These are phyloP conservation scores for Sonneratia alba DNA, from an alignment of 345 rosid genomes.

Conservation along the genomic window DNA sequence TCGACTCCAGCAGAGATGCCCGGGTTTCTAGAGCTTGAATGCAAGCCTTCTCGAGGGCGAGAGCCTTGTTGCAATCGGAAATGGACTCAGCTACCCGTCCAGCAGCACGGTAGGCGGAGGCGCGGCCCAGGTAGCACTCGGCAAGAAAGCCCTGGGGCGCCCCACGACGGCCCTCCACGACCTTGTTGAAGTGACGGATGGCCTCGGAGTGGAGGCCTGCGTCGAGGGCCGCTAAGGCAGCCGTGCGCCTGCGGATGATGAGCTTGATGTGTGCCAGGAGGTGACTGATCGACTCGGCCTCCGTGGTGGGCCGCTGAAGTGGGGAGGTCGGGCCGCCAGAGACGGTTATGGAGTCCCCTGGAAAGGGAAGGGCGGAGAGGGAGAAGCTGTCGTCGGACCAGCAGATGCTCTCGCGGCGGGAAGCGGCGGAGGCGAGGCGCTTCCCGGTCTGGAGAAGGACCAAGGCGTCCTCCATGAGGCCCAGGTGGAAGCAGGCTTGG, in stretches of 20 bases:
- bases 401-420: constrained; percentile 77
- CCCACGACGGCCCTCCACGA: constrained; percentile 76
- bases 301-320: constrained; percentile 28
- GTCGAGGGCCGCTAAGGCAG: constrained; percentile 77
- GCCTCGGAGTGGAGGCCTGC: constrained; percentile 63
- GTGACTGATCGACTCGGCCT: constrained; percentile 49
- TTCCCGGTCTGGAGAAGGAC: constrained; percentile 83
- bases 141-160: constrained; percentile 87
- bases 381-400: constrained; percentile 91
- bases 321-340: constrained; percentile 37
- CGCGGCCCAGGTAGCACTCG: constrained; percentile 78
- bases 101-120: constrained; percentile 60
- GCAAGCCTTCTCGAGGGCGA: constrained; percentile 79
- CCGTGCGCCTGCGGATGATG: constrained; percentile 75
- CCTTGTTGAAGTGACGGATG: constrained; percentile 83
- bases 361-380: constrained; percentile 24
- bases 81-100: constrained; percentile 81
- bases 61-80: constrained; percentile 77
- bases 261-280: constrained; percentile 72
- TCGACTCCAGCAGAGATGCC: constrained; percentile 64
- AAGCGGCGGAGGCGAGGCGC: constrained; percentile 86
- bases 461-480: constrained; percentile 97
- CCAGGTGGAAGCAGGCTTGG: constrained; percentile 84
- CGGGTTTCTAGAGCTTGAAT: constrained; percentile 82
- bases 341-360: constrained; percentile 13